Evolutionary conservation across 1,284 basidiomycete genomes (phyloP), one percentile per base, ranked within the genome.

Genomic region (Rhodotorula sp.): DNA sequence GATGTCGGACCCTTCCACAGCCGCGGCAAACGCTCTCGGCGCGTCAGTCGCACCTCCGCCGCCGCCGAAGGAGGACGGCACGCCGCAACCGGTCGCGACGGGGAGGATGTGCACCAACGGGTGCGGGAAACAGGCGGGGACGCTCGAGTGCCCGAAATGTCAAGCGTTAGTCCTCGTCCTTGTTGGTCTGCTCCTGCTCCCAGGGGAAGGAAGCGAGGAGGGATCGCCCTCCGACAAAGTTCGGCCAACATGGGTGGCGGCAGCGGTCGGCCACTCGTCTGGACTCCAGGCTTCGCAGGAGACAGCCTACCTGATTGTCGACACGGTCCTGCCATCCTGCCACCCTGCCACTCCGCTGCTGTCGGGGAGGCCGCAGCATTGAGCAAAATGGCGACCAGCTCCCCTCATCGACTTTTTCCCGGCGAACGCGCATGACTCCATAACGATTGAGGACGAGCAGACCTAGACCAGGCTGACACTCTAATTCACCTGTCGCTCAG

Each of bases 91-190:
- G 26, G 54, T 26, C 54, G 26, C n/a, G 54, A 55, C 54, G 54
- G 26, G 26, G 14, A 26, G 54, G 14, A 62, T 66, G 50, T 74
- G 72, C 62, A 48, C 66, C 49, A 74, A 69, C 56, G 70, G 70
- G 31, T 74, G 72, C 63, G 69, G 69, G 23, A 68, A 65, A 43
- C 55, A 62, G 5, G 67, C 64, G 28, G 38, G 67, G 1, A 58
- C 55, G n/a, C 63, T 66, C 62, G 66, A 60, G n/a, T 74, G 72
- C 56, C 70, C 72, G 3, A 65, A 57, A 28, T 74, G 72, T 52
- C 55, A 62, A 19, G 57, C 19, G 72, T 74, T 43, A 64, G 70
- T 57, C 38, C 19, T 34, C 31, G 5, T 45, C 28, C 28, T 38
- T 16, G 48, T 3, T 28, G 5, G 19, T 19, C 5, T 38, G 34